phyloP scores from a whole-genome alignment of 208 protist species.

The Acanthamoeba healyi region DNA sequence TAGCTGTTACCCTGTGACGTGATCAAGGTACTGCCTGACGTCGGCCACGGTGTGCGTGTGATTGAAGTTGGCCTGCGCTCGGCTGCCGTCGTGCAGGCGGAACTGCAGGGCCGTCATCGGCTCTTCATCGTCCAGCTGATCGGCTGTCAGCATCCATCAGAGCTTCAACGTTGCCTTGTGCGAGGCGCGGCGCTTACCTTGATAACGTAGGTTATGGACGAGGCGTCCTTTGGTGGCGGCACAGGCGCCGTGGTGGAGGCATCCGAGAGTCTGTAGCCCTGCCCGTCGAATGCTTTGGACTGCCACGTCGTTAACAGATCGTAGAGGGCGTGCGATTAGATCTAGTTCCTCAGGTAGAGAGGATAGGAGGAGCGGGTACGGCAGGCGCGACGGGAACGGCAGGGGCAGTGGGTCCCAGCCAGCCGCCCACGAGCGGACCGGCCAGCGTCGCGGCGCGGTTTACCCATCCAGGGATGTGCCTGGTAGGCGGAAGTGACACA shows the following conservation, averaged over 20 bases:
- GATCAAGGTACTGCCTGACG: not conserved
- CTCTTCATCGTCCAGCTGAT: slow-evolving; percentile 15
- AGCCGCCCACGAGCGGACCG: not conserved
- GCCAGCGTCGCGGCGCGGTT: slow-evolving; percentile 1
- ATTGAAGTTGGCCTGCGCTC: slow-evolving; percentile 48
- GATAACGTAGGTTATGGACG: not conserved
- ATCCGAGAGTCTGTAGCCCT: slow-evolving; percentile 20
- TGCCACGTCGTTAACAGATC: too few relatives aligned
- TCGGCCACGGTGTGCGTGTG: slow-evolving; percentile 16
- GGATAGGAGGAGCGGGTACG: too few relatives aligned
- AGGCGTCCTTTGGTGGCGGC: not conserved
- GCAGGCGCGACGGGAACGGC: not conserved
- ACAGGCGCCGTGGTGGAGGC: not conserved
- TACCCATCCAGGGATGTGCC: slow-evolving; percentile 5
- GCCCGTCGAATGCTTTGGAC: slow-evolving; percentile 1
- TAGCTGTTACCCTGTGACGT: not conserved
- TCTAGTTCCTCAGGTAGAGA: too few relatives aligned
- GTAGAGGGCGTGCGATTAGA: too few relatives aligned
- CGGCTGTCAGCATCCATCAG: too few relatives aligned
- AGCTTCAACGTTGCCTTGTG: not conserved
- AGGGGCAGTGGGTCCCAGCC: not conserved
- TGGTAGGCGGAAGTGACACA: too few relatives aligned
- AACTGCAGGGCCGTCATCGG: slow-evolving; percentile 1
- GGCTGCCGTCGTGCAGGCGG: slow-evolving; percentile 36
- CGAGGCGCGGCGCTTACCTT: not conserved